These are phyloP conservation scores for Hypseocharis bilobata DNA, from an alignment of 441 rosid genomes.

Conservation along the genomic window DNA sequence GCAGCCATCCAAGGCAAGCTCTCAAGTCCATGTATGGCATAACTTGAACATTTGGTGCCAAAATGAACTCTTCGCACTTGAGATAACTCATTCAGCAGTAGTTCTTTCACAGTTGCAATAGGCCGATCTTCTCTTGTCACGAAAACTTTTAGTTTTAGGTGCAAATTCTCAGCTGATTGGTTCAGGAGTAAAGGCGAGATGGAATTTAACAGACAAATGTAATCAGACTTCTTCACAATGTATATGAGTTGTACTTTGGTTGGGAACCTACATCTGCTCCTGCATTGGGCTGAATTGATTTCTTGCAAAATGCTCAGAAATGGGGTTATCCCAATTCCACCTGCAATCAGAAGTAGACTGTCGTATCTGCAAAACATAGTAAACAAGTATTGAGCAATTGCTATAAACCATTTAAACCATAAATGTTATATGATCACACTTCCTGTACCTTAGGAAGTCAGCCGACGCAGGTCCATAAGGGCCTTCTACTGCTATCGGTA, in stretches of 20 bases:
- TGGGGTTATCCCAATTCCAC: conserved; percentile 79
- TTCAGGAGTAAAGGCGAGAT: conserved; percentile 40
- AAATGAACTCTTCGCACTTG: conserved; percentile 38
- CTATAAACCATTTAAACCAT: background rate
- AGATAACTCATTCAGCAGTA: conserved; percentile 37
- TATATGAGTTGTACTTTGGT: conserved; percentile 46
- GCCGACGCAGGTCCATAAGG: conserved; percentile 71
- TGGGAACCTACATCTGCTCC: conserved; percentile 33
- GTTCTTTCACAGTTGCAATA: conserved; percentile 34
- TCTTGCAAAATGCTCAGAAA: conserved; percentile 68
- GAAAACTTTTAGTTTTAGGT: conserved; percentile 45
- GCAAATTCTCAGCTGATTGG: conserved; percentile 29
- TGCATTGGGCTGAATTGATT: conserved; percentile 31
- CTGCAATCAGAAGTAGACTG: conserved; percentile 56
- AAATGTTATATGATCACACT: background rate
- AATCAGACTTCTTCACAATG: conserved; percentile 41
- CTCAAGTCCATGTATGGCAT: conserved; percentile 45
- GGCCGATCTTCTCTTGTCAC: conserved; percentile 42
- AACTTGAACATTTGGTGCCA: conserved; percentile 29
- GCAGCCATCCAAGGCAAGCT: conserved; percentile 36
- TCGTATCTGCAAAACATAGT: conserved; percentile 46
- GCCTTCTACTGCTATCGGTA: conserved; percentile 53
- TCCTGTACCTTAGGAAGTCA: conserved; percentile 50
- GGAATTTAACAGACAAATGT: conserved; percentile 48
- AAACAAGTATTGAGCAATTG: background rate